phyloP scores from a whole-genome alignment of 1,284 basidiomycete genomes.

The Marasmius sp. region DNA sequence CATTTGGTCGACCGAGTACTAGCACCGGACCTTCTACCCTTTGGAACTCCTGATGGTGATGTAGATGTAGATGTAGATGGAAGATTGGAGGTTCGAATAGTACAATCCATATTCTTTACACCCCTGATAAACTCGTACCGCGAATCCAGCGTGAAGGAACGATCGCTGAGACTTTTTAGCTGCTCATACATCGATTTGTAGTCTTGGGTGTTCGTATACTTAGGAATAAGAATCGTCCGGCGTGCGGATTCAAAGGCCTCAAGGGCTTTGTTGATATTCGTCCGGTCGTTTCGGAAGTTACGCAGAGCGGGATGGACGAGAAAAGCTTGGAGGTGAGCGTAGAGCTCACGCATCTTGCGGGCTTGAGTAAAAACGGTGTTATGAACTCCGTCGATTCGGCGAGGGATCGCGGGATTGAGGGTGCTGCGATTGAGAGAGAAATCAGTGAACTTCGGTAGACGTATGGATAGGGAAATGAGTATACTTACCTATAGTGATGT shows the following conservation, averaged over 20 bases:
- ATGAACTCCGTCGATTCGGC: constrained; percentile 9
- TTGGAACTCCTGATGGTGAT: neutral
- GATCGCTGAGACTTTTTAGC: constrained; percentile 8
- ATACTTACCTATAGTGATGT: constrained; percentile 20
- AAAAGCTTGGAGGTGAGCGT: constrained; percentile 14
- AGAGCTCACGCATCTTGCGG: constrained; percentile 16
- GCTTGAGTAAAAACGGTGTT: constrained; percentile 13
- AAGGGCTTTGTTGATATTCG: constrained; percentile 10
- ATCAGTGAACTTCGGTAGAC: neutral
- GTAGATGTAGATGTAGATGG: too few relatives aligned
- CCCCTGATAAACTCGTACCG: constrained; percentile 17
- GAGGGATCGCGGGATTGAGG: constrained; percentile 3
- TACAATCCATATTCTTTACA: constrained; percentile 15
- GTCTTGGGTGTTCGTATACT: constrained; percentile 4
- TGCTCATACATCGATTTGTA: constrained; percentile 12
- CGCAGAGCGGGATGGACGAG: constrained; percentile 19
- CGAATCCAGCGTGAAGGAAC: constrained; percentile 9
- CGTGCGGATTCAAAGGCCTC: constrained; percentile 14
- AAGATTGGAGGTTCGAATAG: neutral
- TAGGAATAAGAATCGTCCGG: constrained; percentile 8
- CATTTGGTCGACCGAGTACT: neutral
- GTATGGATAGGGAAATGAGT: neutral
- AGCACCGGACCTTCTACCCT: too few relatives aligned
- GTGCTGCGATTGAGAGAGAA: neutral
- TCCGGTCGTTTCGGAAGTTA: constrained; percentile 4